phyloP scores from a whole-genome alignment of 306 rosid genomes.

The Sicyos baderoa region DNA sequence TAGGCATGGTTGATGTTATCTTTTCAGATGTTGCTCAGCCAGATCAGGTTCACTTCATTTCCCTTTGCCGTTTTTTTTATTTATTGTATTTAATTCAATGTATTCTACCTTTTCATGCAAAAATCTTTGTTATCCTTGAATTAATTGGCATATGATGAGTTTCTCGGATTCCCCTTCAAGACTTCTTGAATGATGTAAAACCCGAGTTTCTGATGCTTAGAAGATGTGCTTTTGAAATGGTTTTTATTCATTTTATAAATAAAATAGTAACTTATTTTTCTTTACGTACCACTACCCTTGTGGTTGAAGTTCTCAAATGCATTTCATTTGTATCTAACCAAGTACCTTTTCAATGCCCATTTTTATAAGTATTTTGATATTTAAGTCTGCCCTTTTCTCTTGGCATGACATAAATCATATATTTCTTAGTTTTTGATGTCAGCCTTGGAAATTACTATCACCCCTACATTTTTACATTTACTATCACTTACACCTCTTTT shows the following conservation, averaged over 20 bases:
- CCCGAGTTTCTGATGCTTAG: constrained; percentile 23
- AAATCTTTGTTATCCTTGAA: neutral
- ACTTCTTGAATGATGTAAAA: constrained; percentile 26
- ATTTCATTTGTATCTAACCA: neutral
- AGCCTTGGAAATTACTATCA: no score
- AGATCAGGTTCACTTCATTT: constrained; percentile 55
- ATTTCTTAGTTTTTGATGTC: no score
- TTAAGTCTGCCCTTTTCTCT: no score
- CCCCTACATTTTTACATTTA: no score
- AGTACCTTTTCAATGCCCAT: no score
- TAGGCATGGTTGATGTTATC: constrained; percentile 97
- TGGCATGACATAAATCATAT: no score
- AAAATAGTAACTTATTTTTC: neutral
- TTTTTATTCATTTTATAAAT: no score
- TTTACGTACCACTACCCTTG: neutral
- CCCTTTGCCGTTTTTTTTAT: neutral
- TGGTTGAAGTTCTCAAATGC: no score
- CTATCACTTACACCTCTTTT: no score
- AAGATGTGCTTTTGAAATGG: neutral
- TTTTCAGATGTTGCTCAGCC: constrained; percentile 99
- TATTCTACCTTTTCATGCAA: neutral
- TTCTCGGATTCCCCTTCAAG: constrained; percentile 48
- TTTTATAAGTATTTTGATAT: no score
- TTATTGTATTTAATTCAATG: no score
- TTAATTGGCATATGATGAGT: constrained; percentile 26